These are phyloP conservation scores for Hyaloscypha variabilis DNA, from an alignment of 495 filamentous ascomycete species.

Conservation along the genomic window DNA sequence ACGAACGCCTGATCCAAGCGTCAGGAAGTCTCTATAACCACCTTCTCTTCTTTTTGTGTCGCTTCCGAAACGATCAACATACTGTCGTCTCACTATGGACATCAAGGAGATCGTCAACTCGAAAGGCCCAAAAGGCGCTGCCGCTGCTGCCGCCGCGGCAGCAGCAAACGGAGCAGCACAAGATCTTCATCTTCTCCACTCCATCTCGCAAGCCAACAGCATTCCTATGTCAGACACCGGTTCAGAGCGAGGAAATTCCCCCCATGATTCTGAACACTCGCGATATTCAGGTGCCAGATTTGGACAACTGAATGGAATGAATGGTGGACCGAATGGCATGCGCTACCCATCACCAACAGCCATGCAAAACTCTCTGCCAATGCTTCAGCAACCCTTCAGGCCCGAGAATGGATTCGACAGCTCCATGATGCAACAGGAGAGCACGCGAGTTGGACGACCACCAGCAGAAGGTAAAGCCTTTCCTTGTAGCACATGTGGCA, in stretches of 20 bases:
- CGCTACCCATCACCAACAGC: slow-evolving; percentile 58
- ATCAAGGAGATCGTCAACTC: slow-evolving; percentile 71
- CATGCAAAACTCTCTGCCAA: slow-evolving; percentile 57
- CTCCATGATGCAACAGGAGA: slow-evolving; percentile 33
- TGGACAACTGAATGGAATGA: slow-evolving; percentile 37
- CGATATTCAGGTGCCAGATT: slow-evolving; percentile 50
- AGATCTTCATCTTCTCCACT: slow-evolving; percentile 56
- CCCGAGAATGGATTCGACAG: slow-evolving; percentile 40
- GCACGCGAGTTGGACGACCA: slow-evolving; percentile 21
- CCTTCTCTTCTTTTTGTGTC: neutral
- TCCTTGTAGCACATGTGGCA: slow-evolving; percentile 86
- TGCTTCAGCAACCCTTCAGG: slow-evolving; percentile 55
- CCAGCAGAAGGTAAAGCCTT: slow-evolving; percentile 66
- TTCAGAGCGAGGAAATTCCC: slow-evolving; percentile 69
- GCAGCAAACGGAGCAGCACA: slow-evolving; percentile 26
- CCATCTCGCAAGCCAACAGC: slow-evolving; percentile 52
- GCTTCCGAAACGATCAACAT: neutral
- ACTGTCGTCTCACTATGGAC: slow-evolving; percentile 54
- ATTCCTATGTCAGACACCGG: slow-evolving; percentile 54
- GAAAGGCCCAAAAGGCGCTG: slow-evolving; percentile 59
- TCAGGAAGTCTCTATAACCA: slow-evolving; percentile 27
- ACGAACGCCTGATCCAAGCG: slow-evolving; percentile 36
- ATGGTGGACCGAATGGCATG: slow-evolving; percentile 48
- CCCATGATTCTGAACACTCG: slow-evolving; percentile 69
- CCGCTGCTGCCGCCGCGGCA: slow-evolving; percentile 44